Conservation (phyloP, 2,329 filamentous ascomycete species). For the Venturia pyrina region DNA sequence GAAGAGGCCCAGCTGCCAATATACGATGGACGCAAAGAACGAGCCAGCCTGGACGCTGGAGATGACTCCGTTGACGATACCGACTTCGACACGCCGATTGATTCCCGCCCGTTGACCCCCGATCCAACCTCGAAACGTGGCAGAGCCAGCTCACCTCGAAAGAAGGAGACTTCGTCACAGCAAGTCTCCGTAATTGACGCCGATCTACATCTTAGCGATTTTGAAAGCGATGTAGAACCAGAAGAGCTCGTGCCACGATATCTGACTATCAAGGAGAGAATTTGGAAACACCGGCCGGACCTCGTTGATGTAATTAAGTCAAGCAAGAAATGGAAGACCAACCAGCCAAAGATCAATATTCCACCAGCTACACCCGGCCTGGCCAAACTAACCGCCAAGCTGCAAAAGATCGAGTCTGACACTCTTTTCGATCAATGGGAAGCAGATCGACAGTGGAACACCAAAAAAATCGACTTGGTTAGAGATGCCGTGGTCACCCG, state of each 20-base stretch:
- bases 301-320: conserved; percentile 47
- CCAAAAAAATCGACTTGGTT: conserved; percentile 1
- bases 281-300: conserved; percentile 41
- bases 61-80: background rate
- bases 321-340: conserved; percentile 15
- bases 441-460: conserved; percentile 36
- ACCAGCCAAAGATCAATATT: conserved; percentile 14
- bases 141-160: background rate
- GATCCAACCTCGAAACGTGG: background rate
- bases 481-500: conserved; percentile 13
- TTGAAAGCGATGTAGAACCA: conserved; percentile 40
- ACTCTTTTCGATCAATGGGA: conserved; percentile 38
- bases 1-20: conserved; percentile 42
- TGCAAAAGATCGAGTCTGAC: conserved; percentile 63
- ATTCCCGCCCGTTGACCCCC: background rate
- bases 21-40: conserved; percentile 4
- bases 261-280: conserved; percentile 55
- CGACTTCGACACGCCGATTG: background rate
- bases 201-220: conserved; percentile 35
- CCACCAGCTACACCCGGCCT: conserved; percentile 35
- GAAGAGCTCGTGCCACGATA: conserved; percentile 58
- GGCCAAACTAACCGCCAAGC: conserved; percentile 60
- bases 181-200: conserved; percentile 14
- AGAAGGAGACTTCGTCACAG: background rate
- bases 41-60: background rate